A percentile compares a stretch with the other conserved stretches of the same genome.
These are phyloP conservation scores for Daldinia loculata DNA, from an alignment of 495 filamentous ascomycete species.

Conservation along the genomic window DNA sequence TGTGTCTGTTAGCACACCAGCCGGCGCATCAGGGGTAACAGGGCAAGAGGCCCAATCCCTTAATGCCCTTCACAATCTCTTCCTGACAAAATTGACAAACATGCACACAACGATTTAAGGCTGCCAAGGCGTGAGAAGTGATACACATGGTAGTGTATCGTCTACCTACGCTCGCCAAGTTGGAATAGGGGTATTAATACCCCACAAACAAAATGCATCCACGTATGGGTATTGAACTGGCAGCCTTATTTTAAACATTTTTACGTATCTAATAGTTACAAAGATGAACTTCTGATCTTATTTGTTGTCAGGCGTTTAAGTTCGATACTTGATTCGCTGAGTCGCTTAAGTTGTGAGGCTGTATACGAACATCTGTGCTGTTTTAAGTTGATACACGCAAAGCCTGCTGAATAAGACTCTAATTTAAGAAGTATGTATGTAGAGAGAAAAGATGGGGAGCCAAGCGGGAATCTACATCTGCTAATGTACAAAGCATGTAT, in stretches of 20 bases:
- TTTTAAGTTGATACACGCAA: conserved; percentile 2
- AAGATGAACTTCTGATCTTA: neutral
- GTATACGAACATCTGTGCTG: neutral
- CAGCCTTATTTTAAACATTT: too few species aligned
- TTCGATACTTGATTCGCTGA: neutral
- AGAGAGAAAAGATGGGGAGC: conserved; percentile 6
- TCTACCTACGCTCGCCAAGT: neutral
- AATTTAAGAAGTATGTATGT: conserved; percentile 32
- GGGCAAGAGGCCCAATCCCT: conserved; percentile 3
- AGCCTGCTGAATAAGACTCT: conserved; percentile 25
- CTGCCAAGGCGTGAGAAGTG: conserved; percentile 17
- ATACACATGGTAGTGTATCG: neutral
- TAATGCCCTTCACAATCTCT: conserved; percentile 36
- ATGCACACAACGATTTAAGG: conserved; percentile 1
- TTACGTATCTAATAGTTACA: neutral
- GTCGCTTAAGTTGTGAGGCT: neutral
- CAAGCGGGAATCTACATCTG: neutral
- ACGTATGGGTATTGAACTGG: neutral
- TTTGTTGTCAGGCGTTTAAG: neutral
- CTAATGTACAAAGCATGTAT: neutral
- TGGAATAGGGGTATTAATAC: neutral
- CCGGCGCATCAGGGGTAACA: conserved; percentile 19
- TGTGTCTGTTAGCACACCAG: neutral
- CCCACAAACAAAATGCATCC: neutral
- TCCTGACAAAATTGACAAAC: conserved; percentile 15